Conservation (phyloP, 305 asterid genomes). For the Plantago coronopus region DNA sequence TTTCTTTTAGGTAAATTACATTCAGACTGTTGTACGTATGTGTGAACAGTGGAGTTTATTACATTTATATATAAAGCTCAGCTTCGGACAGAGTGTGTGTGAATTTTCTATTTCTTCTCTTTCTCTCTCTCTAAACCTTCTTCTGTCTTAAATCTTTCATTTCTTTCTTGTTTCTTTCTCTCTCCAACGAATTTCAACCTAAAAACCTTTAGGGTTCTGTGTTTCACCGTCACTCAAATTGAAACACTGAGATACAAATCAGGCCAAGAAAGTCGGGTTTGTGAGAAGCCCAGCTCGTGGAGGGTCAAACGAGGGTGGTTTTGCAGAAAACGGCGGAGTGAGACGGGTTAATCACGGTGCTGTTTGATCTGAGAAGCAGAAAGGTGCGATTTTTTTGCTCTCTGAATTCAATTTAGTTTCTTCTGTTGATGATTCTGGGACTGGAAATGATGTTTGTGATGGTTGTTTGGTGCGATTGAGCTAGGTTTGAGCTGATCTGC, state of each 20-base stretch:
- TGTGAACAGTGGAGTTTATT: slow-evolving; percentile 19
- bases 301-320: no score
- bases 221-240: no score
- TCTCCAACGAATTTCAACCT: no score
- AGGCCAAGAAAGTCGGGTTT: background rate
- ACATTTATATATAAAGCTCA: background rate
- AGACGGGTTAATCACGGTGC: no score
- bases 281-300: no score
- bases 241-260: background rate
- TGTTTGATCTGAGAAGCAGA: no score
- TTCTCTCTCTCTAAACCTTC: slow-evolving; percentile 21
- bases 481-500: slow-evolving; percentile 35
- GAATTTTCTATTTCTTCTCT: slow-evolving; percentile 12
- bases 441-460: background rate
- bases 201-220: no score
- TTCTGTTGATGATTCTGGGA: background rate
- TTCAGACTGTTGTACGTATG: slow-evolving; percentile 17
- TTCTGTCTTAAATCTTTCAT: no score
- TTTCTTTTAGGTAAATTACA: slow-evolving; percentile 11
- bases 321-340: no score
- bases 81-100: slow-evolving; percentile 13
- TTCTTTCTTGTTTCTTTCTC: no score
- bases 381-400: background rate
- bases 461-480: slow-evolving; percentile 22
- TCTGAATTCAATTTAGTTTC: background rate